Evolutionary conservation across 2,329 filamentous ascomycete genomes (phyloP).

Genomic region (Venturia asperata): DNA sequence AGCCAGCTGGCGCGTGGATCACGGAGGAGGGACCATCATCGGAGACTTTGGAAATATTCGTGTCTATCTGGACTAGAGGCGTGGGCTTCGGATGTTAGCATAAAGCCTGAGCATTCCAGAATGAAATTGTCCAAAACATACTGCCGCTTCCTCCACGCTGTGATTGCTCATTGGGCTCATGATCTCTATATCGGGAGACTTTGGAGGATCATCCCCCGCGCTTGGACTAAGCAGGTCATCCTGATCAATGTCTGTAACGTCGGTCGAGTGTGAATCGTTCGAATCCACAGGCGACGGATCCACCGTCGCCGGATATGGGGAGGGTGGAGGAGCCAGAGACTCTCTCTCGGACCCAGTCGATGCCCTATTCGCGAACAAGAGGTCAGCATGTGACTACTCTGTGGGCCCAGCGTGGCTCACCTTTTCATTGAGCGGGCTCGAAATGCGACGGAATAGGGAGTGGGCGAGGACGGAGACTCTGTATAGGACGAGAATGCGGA

Average conservation of each 20-base stretch:
- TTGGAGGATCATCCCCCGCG: slow-evolving; percentile 31
- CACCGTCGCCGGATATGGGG: slow-evolving; percentile 55
- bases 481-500: slow-evolving; percentile 46
- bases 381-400: slow-evolving; percentile 25
- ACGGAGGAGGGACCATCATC: slow-evolving; percentile 81
- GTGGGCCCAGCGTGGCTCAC: slow-evolving; percentile 28
- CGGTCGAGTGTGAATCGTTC: slow-evolving; percentile 57
- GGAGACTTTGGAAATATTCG: slow-evolving; percentile 43
- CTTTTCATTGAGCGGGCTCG: slow-evolving; percentile 29
- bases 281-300: slow-evolving; percentile 81
- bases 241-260: slow-evolving; percentile 64
- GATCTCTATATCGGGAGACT: slow-evolving; percentile 32
- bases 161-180: slow-evolving; percentile 30
- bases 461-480: slow-evolving; percentile 45
- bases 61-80: slow-evolving; percentile 38
- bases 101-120: not conserved
- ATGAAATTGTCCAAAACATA: slow-evolving; percentile 8
- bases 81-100: slow-evolving; percentile 19
- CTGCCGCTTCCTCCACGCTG: slow-evolving; percentile 22
- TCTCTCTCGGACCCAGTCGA: slow-evolving; percentile 40
- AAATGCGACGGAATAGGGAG: slow-evolving; percentile 38
- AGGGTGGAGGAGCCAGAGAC: slow-evolving; percentile 42
- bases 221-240: slow-evolving; percentile 48
- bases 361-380: slow-evolving; percentile 26
- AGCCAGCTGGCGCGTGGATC: slow-evolving; percentile 82